These are phyloP conservation scores for Coriolopsis trogii DNA, from an alignment of 1,284 basidiomycete species.

Conservation along the genomic window DNA sequence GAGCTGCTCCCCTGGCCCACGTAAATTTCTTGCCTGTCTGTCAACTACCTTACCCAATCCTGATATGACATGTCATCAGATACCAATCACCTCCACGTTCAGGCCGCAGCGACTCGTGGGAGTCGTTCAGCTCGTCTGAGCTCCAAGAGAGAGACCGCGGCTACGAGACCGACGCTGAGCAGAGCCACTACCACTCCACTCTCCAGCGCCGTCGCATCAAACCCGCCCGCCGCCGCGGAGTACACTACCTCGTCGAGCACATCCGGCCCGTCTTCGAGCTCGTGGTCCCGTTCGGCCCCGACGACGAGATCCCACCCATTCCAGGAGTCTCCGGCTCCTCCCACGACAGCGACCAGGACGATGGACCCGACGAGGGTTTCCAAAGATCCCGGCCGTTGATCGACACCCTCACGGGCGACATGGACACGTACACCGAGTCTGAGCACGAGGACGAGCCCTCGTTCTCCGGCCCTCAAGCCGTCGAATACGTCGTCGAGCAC, in stretches of 20 bases:
- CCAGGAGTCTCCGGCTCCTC: background rate
- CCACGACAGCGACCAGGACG: too few species aligned
- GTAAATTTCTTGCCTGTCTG: background rate
- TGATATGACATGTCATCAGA: background rate
- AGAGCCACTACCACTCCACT: background rate
- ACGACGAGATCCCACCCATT: background rate
- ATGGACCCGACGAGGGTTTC: background rate
- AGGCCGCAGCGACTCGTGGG: background rate
- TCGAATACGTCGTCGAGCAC: background rate
- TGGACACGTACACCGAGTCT: background rate
- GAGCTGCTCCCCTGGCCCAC: constrained; percentile 9
- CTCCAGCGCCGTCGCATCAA: background rate
- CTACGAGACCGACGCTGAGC: constrained; percentile 12
- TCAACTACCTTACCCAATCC: background rate
- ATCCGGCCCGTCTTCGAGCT: constrained; percentile 4
- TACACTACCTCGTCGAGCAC: background rate
- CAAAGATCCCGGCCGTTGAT: background rate
- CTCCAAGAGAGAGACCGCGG: background rate
- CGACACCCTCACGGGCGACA: background rate
- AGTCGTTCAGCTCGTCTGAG: background rate
- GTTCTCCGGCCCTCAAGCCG: background rate
- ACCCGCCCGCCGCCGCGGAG: background rate
- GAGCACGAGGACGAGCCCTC: background rate
- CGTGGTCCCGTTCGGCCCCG: background rate
- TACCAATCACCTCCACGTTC: background rate